These are phyloP conservation scores for Letharia columbiana DNA, from an alignment of 495 filamentous ascomycete genomes.

Conservation along the genomic window DNA sequence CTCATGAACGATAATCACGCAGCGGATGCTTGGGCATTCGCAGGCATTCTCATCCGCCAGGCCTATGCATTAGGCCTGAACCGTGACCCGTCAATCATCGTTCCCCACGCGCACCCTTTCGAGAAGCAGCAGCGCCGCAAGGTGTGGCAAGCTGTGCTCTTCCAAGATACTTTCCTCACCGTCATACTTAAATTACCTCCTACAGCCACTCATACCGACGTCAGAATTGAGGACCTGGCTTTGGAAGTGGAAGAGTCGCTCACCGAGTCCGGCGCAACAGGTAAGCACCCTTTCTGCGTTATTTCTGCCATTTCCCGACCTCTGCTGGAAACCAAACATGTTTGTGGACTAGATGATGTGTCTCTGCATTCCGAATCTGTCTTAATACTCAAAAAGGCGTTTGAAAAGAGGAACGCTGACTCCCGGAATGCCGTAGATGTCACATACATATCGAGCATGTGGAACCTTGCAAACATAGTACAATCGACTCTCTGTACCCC, in stretches of 20 bases:
- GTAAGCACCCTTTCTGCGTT: not conserved
- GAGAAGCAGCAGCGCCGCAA: slow-evolving; percentile 65
- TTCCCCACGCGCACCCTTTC: slow-evolving; percentile 46
- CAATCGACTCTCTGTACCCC: slow-evolving; percentile 60
- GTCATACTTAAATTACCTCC: slow-evolving; percentile 64
- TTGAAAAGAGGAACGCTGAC: not conserved
- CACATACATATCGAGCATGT: slow-evolving; percentile 59
- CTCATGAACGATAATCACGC: slow-evolving; percentile 72
- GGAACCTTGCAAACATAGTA: slow-evolving; percentile 63
- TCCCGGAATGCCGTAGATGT: slow-evolving; percentile 34
- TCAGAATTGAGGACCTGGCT: slow-evolving; percentile 55
- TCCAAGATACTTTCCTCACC: slow-evolving; percentile 72
- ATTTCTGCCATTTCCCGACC: not conserved
- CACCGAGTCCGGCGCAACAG: slow-evolving; percentile 40
- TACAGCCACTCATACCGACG: slow-evolving; percentile 62
- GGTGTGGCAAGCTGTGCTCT: slow-evolving; percentile 64
- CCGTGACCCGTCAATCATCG: slow-evolving; percentile 61
- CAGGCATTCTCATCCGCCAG: slow-evolving; percentile 59
- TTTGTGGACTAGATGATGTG: not conserved
- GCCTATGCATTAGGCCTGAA: slow-evolving; percentile 69
- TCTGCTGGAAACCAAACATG: not conserved
- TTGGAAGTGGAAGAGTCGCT: slow-evolving; percentile 39
- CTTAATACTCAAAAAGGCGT: not conserved
- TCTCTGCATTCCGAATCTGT: not conserved
- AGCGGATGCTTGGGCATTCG: slow-evolving; percentile 67